A percentile compares a stretch with the other conserved stretches of the same genome.
Evolutionary conservation across 1,139 yeast species (phyloP).

Genomic region (Blastobotrys illinoisensis): DNA sequence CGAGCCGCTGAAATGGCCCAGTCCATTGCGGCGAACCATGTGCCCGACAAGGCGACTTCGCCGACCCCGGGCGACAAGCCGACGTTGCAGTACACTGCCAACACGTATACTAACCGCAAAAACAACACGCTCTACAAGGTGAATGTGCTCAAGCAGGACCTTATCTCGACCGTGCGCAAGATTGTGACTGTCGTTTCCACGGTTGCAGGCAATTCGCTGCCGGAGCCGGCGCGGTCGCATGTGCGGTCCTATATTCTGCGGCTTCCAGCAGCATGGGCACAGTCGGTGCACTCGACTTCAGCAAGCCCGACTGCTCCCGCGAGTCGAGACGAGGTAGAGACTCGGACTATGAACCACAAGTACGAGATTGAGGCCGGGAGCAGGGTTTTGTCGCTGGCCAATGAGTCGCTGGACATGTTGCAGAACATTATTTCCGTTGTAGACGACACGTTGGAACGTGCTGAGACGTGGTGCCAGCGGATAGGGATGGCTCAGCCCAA

Average conservation of each 20-base stretch:
- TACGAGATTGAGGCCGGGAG: conserved; percentile 49
- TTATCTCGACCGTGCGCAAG: conserved; percentile 81
- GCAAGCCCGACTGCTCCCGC: conserved; percentile 1
- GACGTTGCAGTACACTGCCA: not conserved
- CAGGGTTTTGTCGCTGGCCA: conserved; percentile 71
- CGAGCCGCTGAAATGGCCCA: conserved; percentile 27
- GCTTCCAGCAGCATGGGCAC: conserved; percentile 64
- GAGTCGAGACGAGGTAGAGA: not conserved
- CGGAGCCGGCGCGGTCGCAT: conserved; percentile 79
- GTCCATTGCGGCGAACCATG: conserved; percentile 25
- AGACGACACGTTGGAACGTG: conserved; percentile 74
- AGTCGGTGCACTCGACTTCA: conserved; percentile 26
- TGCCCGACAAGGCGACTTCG: conserved; percentile 12
- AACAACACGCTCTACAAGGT: conserved; percentile 23
- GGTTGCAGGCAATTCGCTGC: conserved; percentile 66
- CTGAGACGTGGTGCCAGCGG: conserved; percentile 65
- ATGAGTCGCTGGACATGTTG: conserved; percentile 86
- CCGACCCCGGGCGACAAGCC: no score
- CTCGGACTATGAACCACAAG: conserved; percentile 5
- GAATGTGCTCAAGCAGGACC: conserved; percentile 62
- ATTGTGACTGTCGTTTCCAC: conserved; percentile 81
- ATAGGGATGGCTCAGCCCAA: conserved; percentile 14
- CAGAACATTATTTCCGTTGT: conserved; percentile 76
- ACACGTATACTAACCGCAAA: not conserved
- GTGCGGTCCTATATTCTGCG: conserved; percentile 74